Percentiles rank a stretch among this genome's conserved stretches.
Conservation (phyloP, 805 yeast species). For the Teunomyces pallodes region DNA sequence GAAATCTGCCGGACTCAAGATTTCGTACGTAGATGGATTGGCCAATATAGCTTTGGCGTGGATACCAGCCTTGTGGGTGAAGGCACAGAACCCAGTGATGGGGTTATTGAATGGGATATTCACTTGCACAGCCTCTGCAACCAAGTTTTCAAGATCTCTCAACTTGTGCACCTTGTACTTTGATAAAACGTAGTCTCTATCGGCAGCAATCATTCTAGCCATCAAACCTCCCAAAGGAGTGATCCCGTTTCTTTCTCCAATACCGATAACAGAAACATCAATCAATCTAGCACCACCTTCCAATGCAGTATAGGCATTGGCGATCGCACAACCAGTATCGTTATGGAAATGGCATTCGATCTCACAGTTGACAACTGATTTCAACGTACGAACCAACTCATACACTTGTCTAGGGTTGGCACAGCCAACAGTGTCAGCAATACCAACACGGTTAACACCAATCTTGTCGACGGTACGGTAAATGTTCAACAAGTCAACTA, state of each 20-base stretch:
- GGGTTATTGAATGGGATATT: slow-evolving; percentile 98
- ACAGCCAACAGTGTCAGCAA: slow-evolving; percentile 98
- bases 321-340: slow-evolving; percentile 98
- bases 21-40: slow-evolving; percentile 98
- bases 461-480: slow-evolving; percentile 95
- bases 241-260: slow-evolving; percentile 98
- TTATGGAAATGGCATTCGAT: slow-evolving; percentile 98
- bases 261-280: slow-evolving; percentile 94
- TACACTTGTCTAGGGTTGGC: slow-evolving; percentile 99
- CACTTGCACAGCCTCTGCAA: slow-evolving; percentile 96
- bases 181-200: slow-evolving; percentile 90
- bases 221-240: slow-evolving; percentile 96
- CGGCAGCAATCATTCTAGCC: slow-evolving; percentile 99
- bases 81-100: slow-evolving; percentile 98
- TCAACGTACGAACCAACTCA: slow-evolving; percentile 90
- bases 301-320: slow-evolving; percentile 95
- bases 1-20: slow-evolving; percentile 89
- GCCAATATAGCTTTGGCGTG: slow-evolving; percentile 99
- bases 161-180: slow-evolving; percentile 94
- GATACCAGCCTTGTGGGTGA: slow-evolving; percentile 98
- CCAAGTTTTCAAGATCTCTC: slow-evolving; percentile 92
- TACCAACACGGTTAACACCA: slow-evolving; percentile 98
- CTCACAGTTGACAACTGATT: slow-evolving; percentile 91
- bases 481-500: slow-evolving; percentile 91
- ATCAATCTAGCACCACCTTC: slow-evolving; percentile 96